Evolutionary conservation across 2,329 filamentous ascomycete genomes (phyloP).

Genomic region (Elsinoe ampelina): DNA sequence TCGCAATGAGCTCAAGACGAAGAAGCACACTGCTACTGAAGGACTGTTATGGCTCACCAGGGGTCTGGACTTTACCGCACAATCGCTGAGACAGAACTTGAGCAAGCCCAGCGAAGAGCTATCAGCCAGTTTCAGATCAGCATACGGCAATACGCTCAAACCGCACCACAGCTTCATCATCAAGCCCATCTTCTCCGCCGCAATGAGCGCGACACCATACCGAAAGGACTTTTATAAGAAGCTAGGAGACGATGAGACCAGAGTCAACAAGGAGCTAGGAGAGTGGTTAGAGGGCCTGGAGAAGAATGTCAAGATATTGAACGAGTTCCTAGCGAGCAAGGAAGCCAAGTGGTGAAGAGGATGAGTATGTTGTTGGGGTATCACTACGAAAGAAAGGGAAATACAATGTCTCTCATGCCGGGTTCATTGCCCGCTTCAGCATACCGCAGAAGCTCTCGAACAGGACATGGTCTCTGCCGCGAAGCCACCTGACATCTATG

Average conservation of each 20-base stretch:
- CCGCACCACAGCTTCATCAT: constrained; percentile 81
- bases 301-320: constrained; percentile 67
- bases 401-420: background rate
- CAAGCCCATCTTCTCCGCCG: constrained; percentile 85
- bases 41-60: constrained; percentile 84
- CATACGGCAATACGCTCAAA: constrained; percentile 82
- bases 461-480: constrained; percentile 61
- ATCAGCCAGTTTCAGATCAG: constrained; percentile 71
- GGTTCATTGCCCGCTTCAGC: constrained; percentile 43
- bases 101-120: constrained; percentile 63
- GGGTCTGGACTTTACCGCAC: constrained; percentile 86
- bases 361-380: background rate
- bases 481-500: constrained; percentile 56
- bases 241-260: constrained; percentile 57
- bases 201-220: constrained; percentile 90
- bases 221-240: constrained; percentile 88
- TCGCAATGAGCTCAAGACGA: constrained; percentile 76
- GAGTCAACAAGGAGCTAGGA: constrained; percentile 56
- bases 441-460: constrained; percentile 87
- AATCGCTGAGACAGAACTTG: constrained; percentile 71
- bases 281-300: constrained; percentile 70
- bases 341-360: constrained; percentile 32
- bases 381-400: background rate
- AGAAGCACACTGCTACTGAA: constrained; percentile 82
- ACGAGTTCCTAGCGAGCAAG: constrained; percentile 49